Evolutionary conservation across 257 asterid genomes (phyloP).

Genomic region (Rehmannia glutinosa): DNA sequence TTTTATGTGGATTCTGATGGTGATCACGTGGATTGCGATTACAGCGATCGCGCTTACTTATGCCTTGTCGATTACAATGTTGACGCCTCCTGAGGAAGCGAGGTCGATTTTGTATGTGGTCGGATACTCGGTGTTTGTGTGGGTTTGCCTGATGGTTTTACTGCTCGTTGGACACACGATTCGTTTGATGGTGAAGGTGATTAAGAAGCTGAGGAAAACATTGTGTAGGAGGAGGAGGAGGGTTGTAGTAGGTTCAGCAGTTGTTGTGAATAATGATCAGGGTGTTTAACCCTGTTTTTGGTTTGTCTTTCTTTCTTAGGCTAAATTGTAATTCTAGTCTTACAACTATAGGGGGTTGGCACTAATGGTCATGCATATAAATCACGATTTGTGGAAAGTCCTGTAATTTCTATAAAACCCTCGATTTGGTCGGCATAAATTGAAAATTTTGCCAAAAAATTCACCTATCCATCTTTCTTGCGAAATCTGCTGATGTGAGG

Average conservation of each 20-base stretch:
- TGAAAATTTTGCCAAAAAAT: too few species aligned
- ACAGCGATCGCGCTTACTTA: slow-evolving; percentile 22
- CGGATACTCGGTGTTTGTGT: neutral
- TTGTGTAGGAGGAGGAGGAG: neutral
- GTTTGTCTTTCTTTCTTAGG: too few species aligned
- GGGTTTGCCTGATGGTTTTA: slow-evolving; percentile 19
- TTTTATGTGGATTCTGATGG: slow-evolving; percentile 28
- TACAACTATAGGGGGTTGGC: too few species aligned
- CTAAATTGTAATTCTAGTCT: neutral
- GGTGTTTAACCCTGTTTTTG: too few species aligned
- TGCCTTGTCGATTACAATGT: neutral
- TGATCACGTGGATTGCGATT: slow-evolving; percentile 30
- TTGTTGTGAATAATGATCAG: too few species aligned
- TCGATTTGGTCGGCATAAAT: too few species aligned
- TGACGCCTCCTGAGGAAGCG: neutral
- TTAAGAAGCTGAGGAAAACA: neutral
- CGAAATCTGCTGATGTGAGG: too few species aligned
- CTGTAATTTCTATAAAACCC: too few species aligned
- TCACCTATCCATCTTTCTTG: too few species aligned
- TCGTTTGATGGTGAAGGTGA: slow-evolving; percentile 11
- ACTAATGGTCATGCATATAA: too few species aligned
- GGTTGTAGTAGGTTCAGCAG: neutral
- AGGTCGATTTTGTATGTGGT: neutral
- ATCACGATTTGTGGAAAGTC: too few species aligned
- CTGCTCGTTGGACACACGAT: slow-evolving; percentile 18